Conservation (phyloP, 2,329 filamentous ascomycete species). For the Cladosporium sp. region DNA sequence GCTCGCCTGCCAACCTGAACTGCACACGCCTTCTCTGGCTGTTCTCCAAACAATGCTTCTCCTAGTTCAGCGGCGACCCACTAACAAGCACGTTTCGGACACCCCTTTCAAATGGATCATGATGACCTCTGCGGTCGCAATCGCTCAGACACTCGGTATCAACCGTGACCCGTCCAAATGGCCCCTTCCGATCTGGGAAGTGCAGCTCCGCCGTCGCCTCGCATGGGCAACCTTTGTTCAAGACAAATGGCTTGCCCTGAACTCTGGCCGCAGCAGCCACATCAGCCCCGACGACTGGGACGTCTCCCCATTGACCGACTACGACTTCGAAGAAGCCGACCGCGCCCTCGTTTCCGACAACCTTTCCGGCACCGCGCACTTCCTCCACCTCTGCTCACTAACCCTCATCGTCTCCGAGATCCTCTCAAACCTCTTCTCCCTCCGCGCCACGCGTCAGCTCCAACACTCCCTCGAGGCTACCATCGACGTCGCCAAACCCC, state of each 20-base stretch:
- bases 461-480: slow-evolving; percentile 40
- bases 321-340: slow-evolving; percentile 38
- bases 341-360: slow-evolving; percentile 14
- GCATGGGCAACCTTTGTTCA: slow-evolving; percentile 62
- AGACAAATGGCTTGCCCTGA: slow-evolving; percentile 56
- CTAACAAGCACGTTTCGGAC: slow-evolving; percentile 30
- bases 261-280: slow-evolving; percentile 52
- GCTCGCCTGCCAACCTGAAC: slow-evolving; percentile 24
- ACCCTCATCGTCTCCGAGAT: slow-evolving; percentile 49
- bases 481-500: slow-evolving; percentile 43
- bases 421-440: slow-evolving; percentile 34
- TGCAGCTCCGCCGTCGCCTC: slow-evolving; percentile 53
- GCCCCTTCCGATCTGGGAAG: slow-evolving; percentile 59
- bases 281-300: slow-evolving; percentile 52
- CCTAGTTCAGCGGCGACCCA: slow-evolving; percentile 28
- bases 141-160: slow-evolving; percentile 53
- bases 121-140: slow-evolving; percentile 39
- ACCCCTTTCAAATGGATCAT: slow-evolving; percentile 31
- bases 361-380: slow-evolving; percentile 31
- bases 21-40: slow-evolving; percentile 28
- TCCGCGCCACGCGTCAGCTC: slow-evolving; percentile 32
- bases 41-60: slow-evolving; percentile 28
- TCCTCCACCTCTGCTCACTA: slow-evolving; percentile 47
- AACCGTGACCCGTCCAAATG: slow-evolving; percentile 57
- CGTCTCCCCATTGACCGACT: slow-evolving; percentile 38